Base-by-base conservation (phyloP, 768 basidiomycete species). In the Calocybe gangraenosa region DNA sequence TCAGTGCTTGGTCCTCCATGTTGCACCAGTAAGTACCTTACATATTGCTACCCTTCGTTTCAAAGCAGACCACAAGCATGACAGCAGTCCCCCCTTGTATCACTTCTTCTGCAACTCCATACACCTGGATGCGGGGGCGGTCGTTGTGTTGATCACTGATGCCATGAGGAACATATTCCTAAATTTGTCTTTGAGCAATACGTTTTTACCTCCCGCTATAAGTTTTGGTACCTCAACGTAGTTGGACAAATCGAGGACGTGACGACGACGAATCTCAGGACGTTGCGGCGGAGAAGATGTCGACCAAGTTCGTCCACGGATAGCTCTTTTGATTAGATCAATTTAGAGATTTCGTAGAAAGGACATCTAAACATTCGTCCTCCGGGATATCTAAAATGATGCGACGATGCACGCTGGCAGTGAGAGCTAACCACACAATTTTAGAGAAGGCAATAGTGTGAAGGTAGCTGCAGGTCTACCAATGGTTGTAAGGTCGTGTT, bases 381-480 rank as follows among this genome's bases (percentile, higher is more conserved):
- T 42, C 15, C 8, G 33, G 33, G 37, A 41, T 11, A 41, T 41
- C 39, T 33, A 44, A 33, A 21, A 10, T 18, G 14, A 40, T 20
- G 18, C 48, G 48, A 36, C 15, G 20, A 9, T 44, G 37, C 33
- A 49, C 33, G 11, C 21, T 31, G 5, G 39, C 31, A 14, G 44
- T 30, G 33, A 49, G 48, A 30, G 39, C 39, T 17, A 49, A 19
- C 48, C 48, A 49, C n/a, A 28, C 18, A 1, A 21, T 36, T 23
- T 37, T 44, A 7, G 43, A 40, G 17, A 41, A 30, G 17, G 41
- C 36, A 18, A 49, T 14, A 3, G 22, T n/a, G 20, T 45, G 7
- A 18, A 49, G 40, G 38, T 40, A 36, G 30, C 28, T 44, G 25
- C 44, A 49, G 15, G 48, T 49, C 48, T 49, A 36, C 37, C 13